phyloP scores from a whole-genome alignment of 2,329 filamentous ascomycete species.

The Colletotrichum noveboracense region DNA sequence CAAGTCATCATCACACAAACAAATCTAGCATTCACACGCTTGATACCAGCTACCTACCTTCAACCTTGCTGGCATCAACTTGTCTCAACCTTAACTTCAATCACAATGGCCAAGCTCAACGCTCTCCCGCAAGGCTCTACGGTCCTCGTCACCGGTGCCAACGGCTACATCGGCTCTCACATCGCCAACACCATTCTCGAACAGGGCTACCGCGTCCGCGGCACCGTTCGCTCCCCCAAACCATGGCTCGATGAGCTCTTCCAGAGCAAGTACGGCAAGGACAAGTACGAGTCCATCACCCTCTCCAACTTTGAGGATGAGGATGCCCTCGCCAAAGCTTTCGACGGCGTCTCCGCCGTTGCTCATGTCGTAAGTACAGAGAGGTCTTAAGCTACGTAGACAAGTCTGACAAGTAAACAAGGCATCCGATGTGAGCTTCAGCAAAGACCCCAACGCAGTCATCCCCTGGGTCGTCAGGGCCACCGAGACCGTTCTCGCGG shows the following conservation, averaged over 20 bases:
- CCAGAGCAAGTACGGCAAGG: conserved; percentile 34
- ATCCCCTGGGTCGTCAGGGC: conserved; percentile 37
- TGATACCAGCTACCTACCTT: neutral
- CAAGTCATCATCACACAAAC: neutral
- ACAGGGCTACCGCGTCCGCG: conserved; percentile 48
- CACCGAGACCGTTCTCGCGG: conserved; percentile 32
- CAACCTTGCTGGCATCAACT: neutral
- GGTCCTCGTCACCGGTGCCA: conserved; percentile 46
- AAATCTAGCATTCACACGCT: neutral
- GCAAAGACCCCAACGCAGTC: conserved; percentile 41
- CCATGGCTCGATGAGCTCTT: conserved; percentile 34
- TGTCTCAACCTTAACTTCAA: neutral
- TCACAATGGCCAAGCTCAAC: conserved; percentile 3
- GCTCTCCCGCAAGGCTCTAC: conserved; percentile 32
- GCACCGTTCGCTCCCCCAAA: conserved; percentile 43
- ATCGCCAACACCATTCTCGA: conserved; percentile 41
- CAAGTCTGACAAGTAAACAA: conserved; percentile 26
- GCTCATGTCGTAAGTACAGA: conserved; percentile 21
- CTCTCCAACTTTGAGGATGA: conserved; percentile 36
- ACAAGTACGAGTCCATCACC: conserved; percentile 36
- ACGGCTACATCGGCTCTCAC: conserved; percentile 46
- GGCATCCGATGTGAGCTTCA: conserved; percentile 38
- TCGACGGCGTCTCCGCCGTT: conserved; percentile 27
- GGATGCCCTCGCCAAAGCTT: conserved; percentile 28
- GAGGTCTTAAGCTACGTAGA: rapidly evolving